phyloP scores from a whole-genome alignment of 129 eudicot genomes.

The Flaveria trinervia region DNA sequence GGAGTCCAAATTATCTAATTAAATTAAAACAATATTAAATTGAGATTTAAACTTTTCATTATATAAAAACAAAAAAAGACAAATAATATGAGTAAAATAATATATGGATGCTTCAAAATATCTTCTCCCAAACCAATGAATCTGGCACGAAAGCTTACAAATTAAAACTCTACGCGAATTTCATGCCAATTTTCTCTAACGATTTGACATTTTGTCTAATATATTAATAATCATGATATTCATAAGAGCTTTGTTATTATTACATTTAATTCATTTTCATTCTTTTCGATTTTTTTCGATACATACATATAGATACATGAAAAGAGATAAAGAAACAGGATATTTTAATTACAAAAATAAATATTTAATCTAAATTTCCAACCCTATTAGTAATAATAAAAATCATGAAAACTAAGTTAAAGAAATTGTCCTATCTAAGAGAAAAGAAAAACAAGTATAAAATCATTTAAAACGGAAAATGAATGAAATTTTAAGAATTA shows the following conservation, averaged over 20 bases:
- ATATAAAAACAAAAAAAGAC: background rate
- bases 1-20: slow-evolving; percentile 20
- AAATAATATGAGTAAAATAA: slow-evolving; percentile 1
- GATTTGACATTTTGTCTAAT: background rate
- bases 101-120: slow-evolving; percentile 15
- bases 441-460: background rate
- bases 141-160: background rate
- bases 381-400: too few relatives aligned
- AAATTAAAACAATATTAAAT: background rate
- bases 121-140: slow-evolving; percentile 14
- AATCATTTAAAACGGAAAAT: background rate
- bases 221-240: background rate
- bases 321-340: too few relatives aligned
- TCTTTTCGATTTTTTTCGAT: too few relatives aligned
- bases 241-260: too few relatives aligned
- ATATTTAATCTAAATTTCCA: too few relatives aligned
- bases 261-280: too few relatives aligned
- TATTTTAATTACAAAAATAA: too few relatives aligned
- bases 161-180: background rate
- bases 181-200: background rate
- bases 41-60: background rate
- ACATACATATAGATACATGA: too few relatives aligned
- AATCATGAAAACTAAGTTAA: too few relatives aligned
- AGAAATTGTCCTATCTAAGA: background rate
- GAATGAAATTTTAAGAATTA: background rate